Base-by-base conservation (phyloP, 441 rosid species). In the Corymbia citriodora region DNA sequence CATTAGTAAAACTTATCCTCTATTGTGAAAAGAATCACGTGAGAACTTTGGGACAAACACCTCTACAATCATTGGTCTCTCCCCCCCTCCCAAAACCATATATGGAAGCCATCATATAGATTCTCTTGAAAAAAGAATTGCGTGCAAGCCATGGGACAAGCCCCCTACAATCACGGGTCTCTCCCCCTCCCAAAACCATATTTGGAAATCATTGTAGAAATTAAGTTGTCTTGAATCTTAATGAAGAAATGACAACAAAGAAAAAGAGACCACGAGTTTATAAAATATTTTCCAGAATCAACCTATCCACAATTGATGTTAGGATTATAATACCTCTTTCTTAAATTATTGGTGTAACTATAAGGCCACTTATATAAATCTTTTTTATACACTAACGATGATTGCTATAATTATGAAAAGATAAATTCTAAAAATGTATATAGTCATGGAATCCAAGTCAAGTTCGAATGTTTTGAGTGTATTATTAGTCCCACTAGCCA, bases 151-250 rank as follows among this genome's bases (percentile, higher is more conserved):
- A 7, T 2, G 0, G 23, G 25, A 55, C 59, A 18, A 55, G 59
- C 8, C 25, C 25, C 8, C 59, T 18, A 55, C 25, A 55, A 55
- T 55, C 59, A 55, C 7, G 10, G 23, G 18, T 9, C 8, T 4
- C 14, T 0, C 5, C 8, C 68, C 68, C 68, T 61, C 68, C 68
- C 31, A 27, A 61, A 61, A 27, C 0, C 68, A 61, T 27, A 61
- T 61, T 61, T 61, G 17, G 1, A 57, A 25, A 27, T 27, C 0
- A 0, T 12, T 61, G 68, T 61, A 27, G 27, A 12, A 27, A 61
- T 27, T 31, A 61, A 27, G 31, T 27, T 12, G 12, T 61, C 68
- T 61, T 27, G 68, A 2, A 12, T 61, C 31, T 27, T 61, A 61
- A 61, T 27, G 31, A 61, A 61, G 31, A 27, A 1, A 0, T 61